These are phyloP conservation scores for Fistulina hepatica DNA, from an alignment of 1,284 basidiomycete species.

Conservation along the genomic window DNA sequence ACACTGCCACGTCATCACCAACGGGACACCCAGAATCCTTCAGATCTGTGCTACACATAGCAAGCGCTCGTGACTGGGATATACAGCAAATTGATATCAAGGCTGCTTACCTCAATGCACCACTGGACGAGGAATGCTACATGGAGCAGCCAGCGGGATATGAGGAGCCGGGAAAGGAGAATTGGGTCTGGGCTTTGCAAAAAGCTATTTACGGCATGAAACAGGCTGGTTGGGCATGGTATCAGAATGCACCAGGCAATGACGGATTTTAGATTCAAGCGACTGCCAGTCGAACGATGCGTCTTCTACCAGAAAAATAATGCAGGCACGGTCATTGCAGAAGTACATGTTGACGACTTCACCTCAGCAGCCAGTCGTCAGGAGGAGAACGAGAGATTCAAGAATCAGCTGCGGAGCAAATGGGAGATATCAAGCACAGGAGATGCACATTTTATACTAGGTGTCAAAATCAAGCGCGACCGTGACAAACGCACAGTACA, in stretches of 20 bases:
- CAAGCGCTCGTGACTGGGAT: constrained; percentile 20
- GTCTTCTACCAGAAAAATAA: no score
- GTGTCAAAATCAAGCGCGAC: not conserved
- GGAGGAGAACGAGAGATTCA: not conserved
- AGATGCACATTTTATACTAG: constrained; percentile 1
- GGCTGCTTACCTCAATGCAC: constrained; percentile 29
- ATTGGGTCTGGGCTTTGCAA: constrained; percentile 17
- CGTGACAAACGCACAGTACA: not conserved
- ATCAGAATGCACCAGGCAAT: constrained; percentile 24
- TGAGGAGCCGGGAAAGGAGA: constrained; percentile 17
- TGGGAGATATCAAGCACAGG: constrained; percentile 1
- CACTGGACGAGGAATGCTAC: constrained; percentile 21
- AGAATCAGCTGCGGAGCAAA: not conserved
- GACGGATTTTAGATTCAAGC: constrained; percentile 15
- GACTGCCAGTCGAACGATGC: constrained; percentile 2
- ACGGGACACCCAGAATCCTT: constrained; percentile 23
- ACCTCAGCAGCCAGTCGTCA: constrained; percentile 1
- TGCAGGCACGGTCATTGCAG: constrained; percentile 1
- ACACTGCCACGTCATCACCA: constrained; percentile 26
- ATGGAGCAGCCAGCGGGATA: constrained; percentile 26
- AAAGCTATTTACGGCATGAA: constrained; percentile 32
- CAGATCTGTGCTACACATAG: constrained; percentile 23
- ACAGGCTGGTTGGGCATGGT: constrained; percentile 28
- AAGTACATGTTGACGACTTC: constrained; percentile 2
- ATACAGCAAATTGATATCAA: constrained; percentile 28